phyloP scores from a whole-genome alignment of 257 asterid genomes.

The Penstemon eatonii region DNA sequence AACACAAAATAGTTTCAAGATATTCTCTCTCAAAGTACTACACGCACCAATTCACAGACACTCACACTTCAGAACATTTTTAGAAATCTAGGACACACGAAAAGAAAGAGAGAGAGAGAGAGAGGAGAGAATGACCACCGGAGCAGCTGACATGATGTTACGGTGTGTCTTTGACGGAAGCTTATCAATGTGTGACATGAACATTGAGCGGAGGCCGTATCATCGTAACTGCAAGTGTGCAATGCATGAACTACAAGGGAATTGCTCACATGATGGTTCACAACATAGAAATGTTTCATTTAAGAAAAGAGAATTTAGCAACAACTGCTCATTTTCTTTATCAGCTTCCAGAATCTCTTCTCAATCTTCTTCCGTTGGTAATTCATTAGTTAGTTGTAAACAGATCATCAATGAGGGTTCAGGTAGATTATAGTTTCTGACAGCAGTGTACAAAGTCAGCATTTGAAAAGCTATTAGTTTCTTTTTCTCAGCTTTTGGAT shows the following conservation, averaged over 20 bases:
- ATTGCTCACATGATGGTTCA: constrained; percentile 17
- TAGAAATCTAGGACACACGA: not conserved
- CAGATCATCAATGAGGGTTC: not conserved
- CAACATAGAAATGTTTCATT: constrained; percentile 26
- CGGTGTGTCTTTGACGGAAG: constrained; percentile 36
- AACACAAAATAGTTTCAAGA: constrained; percentile 8
- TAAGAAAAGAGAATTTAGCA: constrained; percentile 7
- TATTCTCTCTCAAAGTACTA: constrained; percentile 6
- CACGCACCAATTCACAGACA: not conserved
- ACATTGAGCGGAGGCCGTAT: constrained; percentile 43
- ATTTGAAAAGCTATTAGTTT: not conserved
- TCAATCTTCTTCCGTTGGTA: constrained; percentile 5
- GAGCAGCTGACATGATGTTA: constrained; percentile 33
- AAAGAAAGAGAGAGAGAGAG: constrained; percentile 25
- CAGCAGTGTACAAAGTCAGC: constrained; percentile 10
- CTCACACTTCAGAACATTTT: not conserved
- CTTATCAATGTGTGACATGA: constrained; percentile 36
- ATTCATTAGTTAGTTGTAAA: not conserved
- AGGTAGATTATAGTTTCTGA: not conserved
- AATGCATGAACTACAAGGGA: constrained; percentile 30
- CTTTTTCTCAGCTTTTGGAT: not conserved
- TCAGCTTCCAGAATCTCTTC: constrained; percentile 21
- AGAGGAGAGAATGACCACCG: constrained; percentile 30
- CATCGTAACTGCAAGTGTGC: constrained; percentile 37
- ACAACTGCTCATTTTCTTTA: not conserved